These are phyloP conservation scores for Hippophae gyantsensis DNA, from an alignment of 306 rosid genomes.

Conservation along the genomic window DNA sequence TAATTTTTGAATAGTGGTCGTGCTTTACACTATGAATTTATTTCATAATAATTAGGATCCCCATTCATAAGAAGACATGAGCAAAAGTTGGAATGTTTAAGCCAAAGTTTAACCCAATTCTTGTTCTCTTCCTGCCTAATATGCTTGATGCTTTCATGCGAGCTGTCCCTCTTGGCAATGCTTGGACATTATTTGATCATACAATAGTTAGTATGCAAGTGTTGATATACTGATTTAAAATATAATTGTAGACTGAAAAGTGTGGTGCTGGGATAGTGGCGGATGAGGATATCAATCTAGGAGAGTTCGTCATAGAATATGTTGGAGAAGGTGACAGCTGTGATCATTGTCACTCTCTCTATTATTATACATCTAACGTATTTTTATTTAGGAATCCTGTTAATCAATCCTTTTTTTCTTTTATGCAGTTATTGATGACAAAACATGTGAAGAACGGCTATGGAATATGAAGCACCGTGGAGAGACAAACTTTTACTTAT, in stretches of 20 bases:
- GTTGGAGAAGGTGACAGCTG: slow-evolving; percentile 77
- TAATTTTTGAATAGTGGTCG: background rate
- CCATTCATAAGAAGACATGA: too few relatives aligned
- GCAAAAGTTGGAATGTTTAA: too few relatives aligned
- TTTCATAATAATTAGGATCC: background rate
- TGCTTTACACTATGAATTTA: background rate
- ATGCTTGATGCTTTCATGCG: too few relatives aligned
- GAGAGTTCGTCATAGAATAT: slow-evolving; percentile 90
- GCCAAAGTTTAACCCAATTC: too few relatives aligned
- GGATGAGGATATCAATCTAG: slow-evolving; percentile 75
- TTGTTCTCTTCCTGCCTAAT: too few relatives aligned
- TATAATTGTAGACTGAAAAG: slow-evolving; percentile 71
- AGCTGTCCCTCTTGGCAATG: too few relatives aligned
- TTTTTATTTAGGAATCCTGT: slow-evolving; percentile 9
- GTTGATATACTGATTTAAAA: slow-evolving; percentile 10
- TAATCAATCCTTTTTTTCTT: slow-evolving; percentile 18
- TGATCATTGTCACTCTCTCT: background rate
- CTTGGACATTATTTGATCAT: background rate
- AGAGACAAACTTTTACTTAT: slow-evolving; percentile 89
- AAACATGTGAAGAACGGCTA: slow-evolving; percentile 88
- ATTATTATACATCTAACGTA: background rate
- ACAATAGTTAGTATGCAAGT: too few relatives aligned
- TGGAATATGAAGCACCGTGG: slow-evolving; percentile 97
- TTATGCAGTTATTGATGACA: slow-evolving; percentile 82
- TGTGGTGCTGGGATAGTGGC: slow-evolving; percentile 91